phyloP scores from a whole-genome alignment of 306 rosid genomes.

The Luffa acutangula region DNA sequence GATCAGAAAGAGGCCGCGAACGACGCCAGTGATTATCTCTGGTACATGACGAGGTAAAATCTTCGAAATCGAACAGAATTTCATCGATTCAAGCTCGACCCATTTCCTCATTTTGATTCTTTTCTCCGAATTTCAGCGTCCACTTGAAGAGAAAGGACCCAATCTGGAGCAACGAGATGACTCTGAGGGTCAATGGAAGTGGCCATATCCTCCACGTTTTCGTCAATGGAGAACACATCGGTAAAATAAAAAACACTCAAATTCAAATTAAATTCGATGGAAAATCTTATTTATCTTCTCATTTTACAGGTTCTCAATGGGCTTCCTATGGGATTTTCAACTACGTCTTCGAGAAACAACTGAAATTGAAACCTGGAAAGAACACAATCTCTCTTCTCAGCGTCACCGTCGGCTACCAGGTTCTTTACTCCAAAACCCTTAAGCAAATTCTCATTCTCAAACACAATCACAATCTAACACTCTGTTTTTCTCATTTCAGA shows the following conservation, averaged over 20 bases:
- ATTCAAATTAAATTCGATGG: no score
- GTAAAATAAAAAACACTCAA: slow-evolving; percentile 8
- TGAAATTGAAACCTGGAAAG: slow-evolving; percentile 28
- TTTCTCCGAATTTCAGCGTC: slow-evolving; percentile 10
- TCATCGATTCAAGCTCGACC: neutral
- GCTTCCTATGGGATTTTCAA: slow-evolving; percentile 17
- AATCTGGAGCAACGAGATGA: slow-evolving; percentile 27
- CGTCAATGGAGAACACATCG: slow-evolving; percentile 33
- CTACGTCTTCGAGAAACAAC: slow-evolving; percentile 21
- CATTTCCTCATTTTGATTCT: neutral
- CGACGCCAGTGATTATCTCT: slow-evolving; percentile 43
- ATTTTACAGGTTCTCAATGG: slow-evolving; percentile 34
- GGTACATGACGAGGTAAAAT: slow-evolving; percentile 51
- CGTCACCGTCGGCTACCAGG: slow-evolving; percentile 35
- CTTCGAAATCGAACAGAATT: neutral
- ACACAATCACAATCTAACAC: neutral
- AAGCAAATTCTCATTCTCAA: neutral
- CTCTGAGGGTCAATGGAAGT: slow-evolving; percentile 26
- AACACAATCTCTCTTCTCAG: slow-evolving; percentile 37
- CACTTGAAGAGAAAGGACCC: slow-evolving; percentile 25
- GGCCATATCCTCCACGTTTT: slow-evolving; percentile 42
- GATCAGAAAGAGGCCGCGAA: slow-evolving; percentile 37
- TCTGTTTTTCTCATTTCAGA: neutral
- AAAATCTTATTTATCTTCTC: neutral
- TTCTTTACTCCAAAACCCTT: neutral